Evolutionary conservation across 208 protist genomes (phyloP), one percentile per base, ranked within the genome.

Genomic region (Acanthamoeba healyi): DNA sequence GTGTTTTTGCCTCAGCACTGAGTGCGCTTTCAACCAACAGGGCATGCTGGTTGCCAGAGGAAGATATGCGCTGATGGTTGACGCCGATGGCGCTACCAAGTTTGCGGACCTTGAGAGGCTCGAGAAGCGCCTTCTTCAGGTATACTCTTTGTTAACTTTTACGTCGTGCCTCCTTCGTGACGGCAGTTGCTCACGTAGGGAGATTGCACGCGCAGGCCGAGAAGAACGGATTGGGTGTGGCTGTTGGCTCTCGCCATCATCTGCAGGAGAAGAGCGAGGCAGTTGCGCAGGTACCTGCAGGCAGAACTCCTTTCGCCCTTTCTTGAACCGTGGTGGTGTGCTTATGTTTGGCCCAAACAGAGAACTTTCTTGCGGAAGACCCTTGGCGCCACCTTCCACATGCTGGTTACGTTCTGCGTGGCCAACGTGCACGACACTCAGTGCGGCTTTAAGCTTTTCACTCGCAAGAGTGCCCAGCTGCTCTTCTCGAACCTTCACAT

Each of bases 361-460:
- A 65, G 95, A 36, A 95, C 95, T 15, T 56, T 88, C 12, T 58
- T 96, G 36, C 44, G 94, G 56, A 97, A 95, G 54, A 26, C 81
- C 5, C n/a, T 61, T 3, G 93, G 29, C 4, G 26, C 96, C 19
- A 94, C 94, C 36, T 98, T 98, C 87, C 97, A 98, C 86, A 49
- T 98, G 22, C 46, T 97, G 46, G 97, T 98, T 15, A 94, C 94
- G 19, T 38, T 96, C 4, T 92, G 94, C 54, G 94, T 95, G 29
- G 63, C 44, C 36, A 89, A 92, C 63, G 95, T 98, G 58, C 88
- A 95, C 15, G 97, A 98, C 94, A 98, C 97, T 26, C 97, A 98
- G 94, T 98, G 97, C 84, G 97, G 97, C 9, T 98, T 98, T 84
- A 98, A 98, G 93, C 92, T 98, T 17, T 98, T 98, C 42, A 97